A percentile compares a stretch with the other conserved stretches of the same genome.
Evolutionary conservation across 75 land plant genomes (phyloP).

Genomic region (Picea sitchensis): DNA sequence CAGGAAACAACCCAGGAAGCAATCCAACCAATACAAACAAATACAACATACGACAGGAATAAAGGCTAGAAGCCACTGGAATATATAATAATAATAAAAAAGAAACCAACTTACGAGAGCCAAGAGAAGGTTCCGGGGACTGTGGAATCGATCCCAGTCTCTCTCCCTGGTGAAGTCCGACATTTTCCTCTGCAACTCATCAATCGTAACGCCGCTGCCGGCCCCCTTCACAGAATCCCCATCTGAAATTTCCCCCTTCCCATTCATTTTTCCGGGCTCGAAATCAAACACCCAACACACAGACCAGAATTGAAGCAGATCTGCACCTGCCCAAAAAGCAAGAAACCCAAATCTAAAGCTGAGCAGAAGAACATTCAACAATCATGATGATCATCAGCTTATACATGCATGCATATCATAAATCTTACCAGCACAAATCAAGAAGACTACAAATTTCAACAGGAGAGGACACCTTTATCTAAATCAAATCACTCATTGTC

Average conservation of each 20-base stretch:
- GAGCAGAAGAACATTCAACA: too few species aligned
- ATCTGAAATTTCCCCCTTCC: background rate
- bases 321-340: too few species aligned
- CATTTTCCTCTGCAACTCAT: constrained; percentile 33
- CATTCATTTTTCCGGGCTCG: background rate
- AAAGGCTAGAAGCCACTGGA: background rate
- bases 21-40: background rate
- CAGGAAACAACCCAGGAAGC: background rate
- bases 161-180: constrained; percentile 58
- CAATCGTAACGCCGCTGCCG: constrained; percentile 27
- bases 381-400: too few species aligned
- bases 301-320: too few species aligned
- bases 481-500: too few species aligned
- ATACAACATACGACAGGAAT: background rate
- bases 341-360: too few species aligned
- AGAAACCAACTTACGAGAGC: constrained; percentile 35
- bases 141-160: constrained; percentile 65
- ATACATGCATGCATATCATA: too few species aligned
- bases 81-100: background rate
- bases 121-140: constrained; percentile 60
- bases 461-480: too few species aligned
- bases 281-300: too few species aligned
- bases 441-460: too few species aligned
- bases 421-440: too few species aligned
- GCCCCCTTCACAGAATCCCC: background rate